These are phyloP conservation scores for Trichomonas vaginalis DNA, from an alignment of 208 protist species.

Conservation along the genomic window DNA sequence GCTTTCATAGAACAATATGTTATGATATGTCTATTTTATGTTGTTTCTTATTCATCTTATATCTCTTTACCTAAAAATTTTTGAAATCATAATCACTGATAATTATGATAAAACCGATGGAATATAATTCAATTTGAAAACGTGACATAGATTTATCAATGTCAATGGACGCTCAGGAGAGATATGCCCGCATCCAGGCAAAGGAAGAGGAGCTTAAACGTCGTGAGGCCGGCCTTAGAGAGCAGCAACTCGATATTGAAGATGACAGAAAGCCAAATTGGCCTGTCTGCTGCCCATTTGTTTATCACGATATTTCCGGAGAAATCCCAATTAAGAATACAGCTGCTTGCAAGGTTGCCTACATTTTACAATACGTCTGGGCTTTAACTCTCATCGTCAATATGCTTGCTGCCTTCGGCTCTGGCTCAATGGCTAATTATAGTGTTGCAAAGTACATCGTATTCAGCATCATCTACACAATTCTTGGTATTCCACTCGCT, in stretches of 20 bases:
- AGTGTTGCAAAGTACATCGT: neutral
- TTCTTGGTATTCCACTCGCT: neutral
- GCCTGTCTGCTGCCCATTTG: neutral
- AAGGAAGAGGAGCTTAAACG: neutral
- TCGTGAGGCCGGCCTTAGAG: neutral
- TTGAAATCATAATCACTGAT: neutral
- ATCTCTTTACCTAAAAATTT: neutral
- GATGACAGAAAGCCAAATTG: neutral
- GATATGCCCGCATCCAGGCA: neutral
- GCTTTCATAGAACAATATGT: neutral
- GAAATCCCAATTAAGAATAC: neutral
- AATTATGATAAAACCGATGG: neutral
- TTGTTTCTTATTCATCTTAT: neutral
- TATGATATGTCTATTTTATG: neutral
- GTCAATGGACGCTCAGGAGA: neutral
- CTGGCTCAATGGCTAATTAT: neutral
- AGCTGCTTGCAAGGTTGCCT: neutral
- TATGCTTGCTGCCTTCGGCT: neutral
- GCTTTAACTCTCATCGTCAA: neutral
- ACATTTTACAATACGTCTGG: neutral
- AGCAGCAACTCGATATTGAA: neutral
- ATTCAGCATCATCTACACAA: neutral
- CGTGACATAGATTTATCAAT: neutral
- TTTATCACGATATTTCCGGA: neutral
- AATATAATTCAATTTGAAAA: neutral